Conservation (phyloP, 495 filamentous ascomycete species). For the Penicillium subrubescens region DNA sequence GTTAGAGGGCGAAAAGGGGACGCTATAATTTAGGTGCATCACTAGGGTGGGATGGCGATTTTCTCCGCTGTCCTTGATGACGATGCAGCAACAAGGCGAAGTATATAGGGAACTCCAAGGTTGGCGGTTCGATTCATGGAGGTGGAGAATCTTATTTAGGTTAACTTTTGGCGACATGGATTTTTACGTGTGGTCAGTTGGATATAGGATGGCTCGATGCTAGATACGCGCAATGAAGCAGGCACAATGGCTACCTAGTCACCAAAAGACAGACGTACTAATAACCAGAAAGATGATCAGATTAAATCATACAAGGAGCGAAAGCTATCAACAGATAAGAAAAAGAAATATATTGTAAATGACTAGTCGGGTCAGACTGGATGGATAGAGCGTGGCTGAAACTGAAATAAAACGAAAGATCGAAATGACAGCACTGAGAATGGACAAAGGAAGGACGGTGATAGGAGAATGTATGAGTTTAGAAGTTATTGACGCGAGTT, state of each 20-base stretch:
- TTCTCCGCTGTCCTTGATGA: too few relatives aligned
- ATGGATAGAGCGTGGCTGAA: conserved; percentile 14
- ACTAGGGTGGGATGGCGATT: too few relatives aligned
- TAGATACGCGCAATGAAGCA: neutral
- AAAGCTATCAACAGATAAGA: conserved; percentile 30
- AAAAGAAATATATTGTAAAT: conserved; percentile 15
- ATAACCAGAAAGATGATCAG: conserved; percentile 11
- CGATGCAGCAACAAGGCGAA: too few relatives aligned
- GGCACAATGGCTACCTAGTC: neutral
- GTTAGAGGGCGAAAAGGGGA: too few relatives aligned
- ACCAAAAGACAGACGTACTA: conserved; percentile 16
- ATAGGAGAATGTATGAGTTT: conserved; percentile 16
- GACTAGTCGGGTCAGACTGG: conserved; percentile 20
- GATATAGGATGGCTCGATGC: too few relatives aligned
- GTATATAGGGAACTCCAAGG: too few relatives aligned
- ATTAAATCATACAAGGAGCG: conserved; percentile 7
- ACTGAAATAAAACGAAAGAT: neutral
- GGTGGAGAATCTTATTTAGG: too few relatives aligned
- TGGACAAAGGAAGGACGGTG: conserved; percentile 22
- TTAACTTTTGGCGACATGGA: too few relatives aligned
- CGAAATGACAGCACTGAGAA: conserved; percentile 16
- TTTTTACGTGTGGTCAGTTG: too few relatives aligned
- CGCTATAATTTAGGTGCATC: too few relatives aligned
- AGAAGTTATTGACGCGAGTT: conserved; percentile 3
- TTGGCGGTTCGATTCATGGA: too few relatives aligned